These are phyloP conservation scores for Pseudogymnoascus sp. DNA, from an alignment of 2,329 filamentous ascomycete species.

Conservation along the genomic window DNA sequence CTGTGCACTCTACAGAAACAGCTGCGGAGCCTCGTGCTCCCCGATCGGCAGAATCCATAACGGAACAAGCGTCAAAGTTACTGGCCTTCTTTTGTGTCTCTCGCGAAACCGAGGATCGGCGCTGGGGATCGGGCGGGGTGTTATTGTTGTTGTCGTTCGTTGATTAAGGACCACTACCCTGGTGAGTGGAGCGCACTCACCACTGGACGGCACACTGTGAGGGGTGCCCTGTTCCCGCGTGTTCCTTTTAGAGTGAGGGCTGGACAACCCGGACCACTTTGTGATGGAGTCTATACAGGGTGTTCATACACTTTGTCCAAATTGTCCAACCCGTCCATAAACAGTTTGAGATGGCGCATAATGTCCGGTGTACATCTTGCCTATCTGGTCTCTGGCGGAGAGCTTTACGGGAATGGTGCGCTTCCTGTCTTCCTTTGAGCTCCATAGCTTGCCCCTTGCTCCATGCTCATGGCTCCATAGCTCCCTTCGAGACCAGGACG, in stretches of 20 bases:
- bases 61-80: background rate
- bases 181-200: background rate
- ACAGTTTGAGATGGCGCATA: background rate
- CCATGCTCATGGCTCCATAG: background rate
- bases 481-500: background rate
- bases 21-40: background rate
- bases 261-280: background rate
- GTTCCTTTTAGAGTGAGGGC: slow-evolving; percentile 8
- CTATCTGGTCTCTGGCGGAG: background rate
- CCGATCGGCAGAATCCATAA: background rate
- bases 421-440: background rate
- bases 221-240: slow-evolving; percentile 5
- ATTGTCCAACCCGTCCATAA: background rate
- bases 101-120: background rate
- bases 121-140: background rate
- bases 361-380: slow-evolving; percentile 1
- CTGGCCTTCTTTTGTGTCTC: background rate
- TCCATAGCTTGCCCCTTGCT: slow-evolving; percentile 8
- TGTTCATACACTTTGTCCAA: slow-evolving; percentile 1
- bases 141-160: background rate
- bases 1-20: background rate
- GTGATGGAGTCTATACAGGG: background rate
- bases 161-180: slow-evolving; percentile 2
- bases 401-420: background rate
- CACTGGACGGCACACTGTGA: slow-evolving; percentile 1